These are phyloP conservation scores for Panus rudis DNA, from an alignment of 768 basidiomycete species.

Conservation along the genomic window DNA sequence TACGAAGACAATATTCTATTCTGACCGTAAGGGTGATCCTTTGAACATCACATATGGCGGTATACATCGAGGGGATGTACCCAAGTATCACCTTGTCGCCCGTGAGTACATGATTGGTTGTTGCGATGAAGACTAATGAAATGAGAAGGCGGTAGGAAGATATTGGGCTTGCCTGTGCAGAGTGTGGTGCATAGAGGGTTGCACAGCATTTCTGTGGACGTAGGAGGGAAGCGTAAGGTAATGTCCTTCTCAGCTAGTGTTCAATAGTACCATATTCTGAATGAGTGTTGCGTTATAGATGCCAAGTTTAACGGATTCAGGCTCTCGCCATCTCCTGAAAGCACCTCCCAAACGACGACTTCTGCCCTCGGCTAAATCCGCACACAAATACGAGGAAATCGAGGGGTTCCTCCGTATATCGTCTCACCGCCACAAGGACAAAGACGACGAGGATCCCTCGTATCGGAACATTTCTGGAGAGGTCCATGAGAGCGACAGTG, in stretches of 20 bases:
- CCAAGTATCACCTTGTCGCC: constrained; percentile 53
- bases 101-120: constrained; percentile 36
- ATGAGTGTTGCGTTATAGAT: constrained; percentile 23
- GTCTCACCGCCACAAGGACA: constrained; percentile 27
- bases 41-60: constrained; percentile 65
- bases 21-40: constrained; percentile 60
- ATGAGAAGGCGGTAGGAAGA: constrained; percentile 48
- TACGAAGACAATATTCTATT: too few species aligned
- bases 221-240: constrained; percentile 28
- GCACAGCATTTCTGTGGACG: constrained; percentile 42
- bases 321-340: constrained; percentile 45
- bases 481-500: constrained; percentile 23
- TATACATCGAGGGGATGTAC: constrained; percentile 53
- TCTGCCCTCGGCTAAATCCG: constrained; percentile 25
- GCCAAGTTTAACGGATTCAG: constrained; percentile 52
- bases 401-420: constrained; percentile 61
- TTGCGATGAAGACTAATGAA: not conserved
- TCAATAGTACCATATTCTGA: constrained; percentile 13
- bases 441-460: constrained; percentile 25
- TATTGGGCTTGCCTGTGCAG: constrained; percentile 53
- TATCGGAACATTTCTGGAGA: constrained; percentile 45
- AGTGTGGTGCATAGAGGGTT: constrained; percentile 42
- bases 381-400: constrained; percentile 50
- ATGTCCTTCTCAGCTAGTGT: constrained; percentile 6
- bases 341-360: constrained; percentile 46